A percentile compares a stretch with the other conserved stretches of the same genome.
Evolutionary conservation across 352 stramenopile genomes (phyloP).

Genomic region (Halophytophthora batemanensis): DNA sequence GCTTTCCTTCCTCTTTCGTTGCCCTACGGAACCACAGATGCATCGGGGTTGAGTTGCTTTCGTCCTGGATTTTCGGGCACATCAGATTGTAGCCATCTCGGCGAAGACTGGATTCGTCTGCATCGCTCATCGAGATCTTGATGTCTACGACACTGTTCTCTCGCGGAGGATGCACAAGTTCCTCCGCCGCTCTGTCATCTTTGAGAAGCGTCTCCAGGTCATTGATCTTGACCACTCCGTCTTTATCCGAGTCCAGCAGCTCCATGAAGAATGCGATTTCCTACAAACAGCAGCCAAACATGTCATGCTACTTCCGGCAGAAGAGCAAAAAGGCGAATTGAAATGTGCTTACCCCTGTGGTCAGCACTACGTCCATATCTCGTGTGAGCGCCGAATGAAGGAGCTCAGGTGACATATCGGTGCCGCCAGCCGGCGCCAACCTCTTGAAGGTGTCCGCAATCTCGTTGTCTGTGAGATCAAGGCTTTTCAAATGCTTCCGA

Average conservation of each 20-base stretch:
- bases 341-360: constrained; percentile 48
- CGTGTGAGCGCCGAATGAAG: constrained; percentile 61
- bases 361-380: constrained; percentile 78
- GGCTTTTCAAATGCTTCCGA: constrained; percentile 49
- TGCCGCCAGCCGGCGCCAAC: constrained; percentile 32
- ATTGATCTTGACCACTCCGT: constrained; percentile 59
- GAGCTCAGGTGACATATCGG: constrained; percentile 47
- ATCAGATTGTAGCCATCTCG: constrained; percentile 63
- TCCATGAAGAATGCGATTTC: constrained; percentile 62
- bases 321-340: not conserved
- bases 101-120: constrained; percentile 51
- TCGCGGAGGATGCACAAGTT: constrained; percentile 45
- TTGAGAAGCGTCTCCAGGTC: constrained; percentile 78
- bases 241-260: constrained; percentile 66
- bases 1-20: constrained; percentile 54
- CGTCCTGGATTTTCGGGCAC: constrained; percentile 51
- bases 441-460: constrained; percentile 73
- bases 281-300: constrained; percentile 17
- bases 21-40: constrained; percentile 64
- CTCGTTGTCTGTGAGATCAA: constrained; percentile 73
- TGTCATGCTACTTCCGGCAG: not conserved
- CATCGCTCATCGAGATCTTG: constrained; percentile 55
- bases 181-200: constrained; percentile 44
- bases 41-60: constrained; percentile 33
- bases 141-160: constrained; percentile 62